These are phyloP conservation scores for Metschnikowia colocasiae DNA, from an alignment of 805 yeast genomes.

Conservation along the genomic window DNA sequence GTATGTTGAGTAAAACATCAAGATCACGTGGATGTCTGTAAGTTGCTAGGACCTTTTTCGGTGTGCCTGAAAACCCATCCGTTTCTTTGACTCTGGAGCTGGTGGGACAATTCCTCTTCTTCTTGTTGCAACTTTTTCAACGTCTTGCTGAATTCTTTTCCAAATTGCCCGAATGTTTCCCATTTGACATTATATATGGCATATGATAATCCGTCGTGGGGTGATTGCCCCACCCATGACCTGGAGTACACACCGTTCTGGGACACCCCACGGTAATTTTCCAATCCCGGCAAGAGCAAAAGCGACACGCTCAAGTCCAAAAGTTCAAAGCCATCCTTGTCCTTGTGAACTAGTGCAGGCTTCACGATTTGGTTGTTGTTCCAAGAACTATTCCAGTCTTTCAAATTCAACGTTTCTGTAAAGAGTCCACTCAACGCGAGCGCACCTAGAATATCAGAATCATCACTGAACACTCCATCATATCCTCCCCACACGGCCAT, in stretches of 20 bases:
- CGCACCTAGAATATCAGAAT: constrained; percentile 75
- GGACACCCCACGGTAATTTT: constrained; percentile 59
- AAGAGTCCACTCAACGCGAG: constrained; percentile 73
- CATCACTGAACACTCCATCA: constrained; percentile 88
- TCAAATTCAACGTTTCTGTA: constrained; percentile 31
- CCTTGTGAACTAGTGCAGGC: constrained; percentile 17
- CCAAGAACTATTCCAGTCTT: constrained; percentile 34
- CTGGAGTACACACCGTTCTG: constrained; percentile 73
- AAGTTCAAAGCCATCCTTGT: constrained; percentile 21
- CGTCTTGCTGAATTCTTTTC: constrained; percentile 29
- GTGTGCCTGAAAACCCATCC: constrained; percentile 32
- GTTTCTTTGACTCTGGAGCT: constrained; percentile 18
- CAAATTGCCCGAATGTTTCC: constrained; percentile 34
- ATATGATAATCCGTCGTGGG: constrained; percentile 78
- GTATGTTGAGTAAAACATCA: not conserved
- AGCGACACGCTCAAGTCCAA: constrained; percentile 55
- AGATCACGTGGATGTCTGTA: not conserved
- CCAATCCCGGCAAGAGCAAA: constrained; percentile 64
- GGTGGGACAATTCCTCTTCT: constrained; percentile 18
- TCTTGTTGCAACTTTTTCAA: constrained; percentile 25
- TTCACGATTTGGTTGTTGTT: constrained; percentile 23
- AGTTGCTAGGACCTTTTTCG: not conserved
- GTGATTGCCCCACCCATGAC: constrained; percentile 49
- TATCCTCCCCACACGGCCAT: constrained; percentile 67
- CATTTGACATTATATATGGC: constrained; percentile 57